Conservation (phyloP, 176 grass and related monocot genomes). For the Oryza officinalis region DNA sequence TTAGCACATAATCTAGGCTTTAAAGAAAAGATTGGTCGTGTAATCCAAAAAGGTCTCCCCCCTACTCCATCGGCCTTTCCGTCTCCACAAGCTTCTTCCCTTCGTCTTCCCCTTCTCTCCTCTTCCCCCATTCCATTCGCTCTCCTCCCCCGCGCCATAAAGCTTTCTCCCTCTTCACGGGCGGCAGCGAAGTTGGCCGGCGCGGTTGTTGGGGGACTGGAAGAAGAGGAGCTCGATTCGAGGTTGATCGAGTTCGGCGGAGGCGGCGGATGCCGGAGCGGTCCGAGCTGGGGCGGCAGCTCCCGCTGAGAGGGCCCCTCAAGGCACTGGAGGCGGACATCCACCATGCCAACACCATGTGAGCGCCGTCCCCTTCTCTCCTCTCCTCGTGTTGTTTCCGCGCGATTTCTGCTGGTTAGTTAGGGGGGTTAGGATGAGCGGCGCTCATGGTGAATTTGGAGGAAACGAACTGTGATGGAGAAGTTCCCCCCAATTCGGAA, state of each 20-base stretch:
- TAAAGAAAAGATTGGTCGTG: background rate
- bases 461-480: background rate
- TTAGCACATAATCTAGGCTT: background rate
- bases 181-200: background rate
- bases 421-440: background rate
- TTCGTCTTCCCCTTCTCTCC: constrained; percentile 24
- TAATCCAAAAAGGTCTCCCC: background rate
- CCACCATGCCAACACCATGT: constrained; percentile 86
- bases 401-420: background rate
- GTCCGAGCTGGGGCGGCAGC: constrained; percentile 45
- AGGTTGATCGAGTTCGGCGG: background rate
- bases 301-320: constrained; percentile 71
- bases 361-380: background rate
- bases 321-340: constrained; percentile 80
- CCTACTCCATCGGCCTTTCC: constrained; percentile 26
- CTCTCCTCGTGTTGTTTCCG: background rate
- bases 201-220: background rate
- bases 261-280: constrained; percentile 29
- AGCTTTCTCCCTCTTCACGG: constrained; percentile 26
- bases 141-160: background rate
- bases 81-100: constrained; percentile 47
- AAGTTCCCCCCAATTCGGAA: background rate
- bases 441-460: background rate
- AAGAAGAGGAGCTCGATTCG: background rate
- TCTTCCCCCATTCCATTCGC: background rate